Evolutionary conservation across 2,329 filamentous ascomycete genomes (phyloP), one percentile per base, ranked within the genome.

Genomic region (Fusarium verticillioides): DNA sequence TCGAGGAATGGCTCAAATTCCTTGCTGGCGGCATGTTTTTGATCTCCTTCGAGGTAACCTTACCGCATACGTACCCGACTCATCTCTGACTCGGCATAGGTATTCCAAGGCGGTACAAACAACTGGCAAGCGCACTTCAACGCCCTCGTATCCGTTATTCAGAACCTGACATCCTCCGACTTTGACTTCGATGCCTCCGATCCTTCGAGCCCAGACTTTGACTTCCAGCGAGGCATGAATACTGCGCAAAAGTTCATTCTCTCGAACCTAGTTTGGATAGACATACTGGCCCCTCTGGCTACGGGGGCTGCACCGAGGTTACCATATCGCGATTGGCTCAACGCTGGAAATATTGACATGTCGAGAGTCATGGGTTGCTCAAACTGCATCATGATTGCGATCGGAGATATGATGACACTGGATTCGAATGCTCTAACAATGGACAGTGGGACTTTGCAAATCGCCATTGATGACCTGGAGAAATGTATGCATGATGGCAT

Each of bases 1-100:
- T 65, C 0, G 77, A 79, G 32, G 65, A 74, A 37, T 71, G 70
- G 53, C 68, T 79, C 9, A 77, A 79, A 36, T 79, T 79, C 34
- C 62, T 79, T 4, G 77, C 77, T 0, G 75, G 75, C 7, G 78
- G 78, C 0, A 69, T 70, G 16, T 74, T 77, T 10, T 67, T 79
- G 19, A 78, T 79, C 36, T 77, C 77, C 7, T 78, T 79, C 15
- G 73, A 79, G 64, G 76, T 78, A 69, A 13, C 0, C 28, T 3
- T 11, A 30, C 28, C 2, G 3, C 23, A 23, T 23, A 23, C 23
- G 23, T 23, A 23, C 23, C 23, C 23, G 23, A 23, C 23, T 23
- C 23, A 23, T 0, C 13, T 1, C 46, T 36, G 8, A 40, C 9
- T 11, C 32, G 0, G 0, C n/a, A 18, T 32, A 75, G 73, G 73